Conservation (phyloP, 2,329 filamentous ascomycete genomes). For the Nothophoma quercina region DNA sequence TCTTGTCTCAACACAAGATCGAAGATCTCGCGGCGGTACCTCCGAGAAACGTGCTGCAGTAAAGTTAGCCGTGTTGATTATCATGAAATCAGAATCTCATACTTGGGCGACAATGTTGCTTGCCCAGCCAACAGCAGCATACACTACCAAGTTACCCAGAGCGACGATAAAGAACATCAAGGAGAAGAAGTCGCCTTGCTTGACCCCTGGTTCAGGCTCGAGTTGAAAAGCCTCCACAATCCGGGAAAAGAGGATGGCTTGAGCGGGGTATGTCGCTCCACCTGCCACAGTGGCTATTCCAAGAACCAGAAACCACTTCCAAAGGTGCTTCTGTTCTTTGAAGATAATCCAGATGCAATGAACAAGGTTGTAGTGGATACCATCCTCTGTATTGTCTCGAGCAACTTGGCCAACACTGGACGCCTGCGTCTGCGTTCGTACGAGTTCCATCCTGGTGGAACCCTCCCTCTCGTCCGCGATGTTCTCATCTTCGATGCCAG, state of each 20-base stretch:
- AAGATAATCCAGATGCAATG: constrained; percentile 37
- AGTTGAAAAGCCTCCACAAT: constrained; percentile 59
- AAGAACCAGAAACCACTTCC: constrained; percentile 44
- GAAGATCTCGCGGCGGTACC: constrained; percentile 67
- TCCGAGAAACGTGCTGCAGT: constrained; percentile 33
- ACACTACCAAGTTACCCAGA: constrained; percentile 55
- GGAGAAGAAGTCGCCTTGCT: constrained; percentile 59
- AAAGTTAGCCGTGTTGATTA: not conserved
- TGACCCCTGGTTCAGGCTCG: constrained; percentile 47
- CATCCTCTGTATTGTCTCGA: constrained; percentile 26
- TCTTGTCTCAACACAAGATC: constrained; percentile 90
- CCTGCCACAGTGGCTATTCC: constrained; percentile 43
- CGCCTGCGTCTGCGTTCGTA: constrained; percentile 40
- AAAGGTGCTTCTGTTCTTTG: constrained; percentile 47
- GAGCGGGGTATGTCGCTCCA: constrained; percentile 55
- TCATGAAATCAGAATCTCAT: constrained; percentile 18
- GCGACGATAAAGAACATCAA: constrained; percentile 66
- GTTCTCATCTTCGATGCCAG: constrained; percentile 32
- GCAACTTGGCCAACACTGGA: constrained; percentile 32
- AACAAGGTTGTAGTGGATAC: constrained; percentile 40
- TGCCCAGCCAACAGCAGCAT: constrained; percentile 55
- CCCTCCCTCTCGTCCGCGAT: constrained; percentile 24
- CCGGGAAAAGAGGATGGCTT: constrained; percentile 60
- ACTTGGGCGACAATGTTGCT: constrained; percentile 57
- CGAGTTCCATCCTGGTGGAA: constrained; percentile 27